A percentile compares a stretch with the other conserved stretches of the same genome.
Evolutionary conservation across 2,329 filamentous ascomycete species (phyloP).

Genomic region (Diatrype stigma): DNA sequence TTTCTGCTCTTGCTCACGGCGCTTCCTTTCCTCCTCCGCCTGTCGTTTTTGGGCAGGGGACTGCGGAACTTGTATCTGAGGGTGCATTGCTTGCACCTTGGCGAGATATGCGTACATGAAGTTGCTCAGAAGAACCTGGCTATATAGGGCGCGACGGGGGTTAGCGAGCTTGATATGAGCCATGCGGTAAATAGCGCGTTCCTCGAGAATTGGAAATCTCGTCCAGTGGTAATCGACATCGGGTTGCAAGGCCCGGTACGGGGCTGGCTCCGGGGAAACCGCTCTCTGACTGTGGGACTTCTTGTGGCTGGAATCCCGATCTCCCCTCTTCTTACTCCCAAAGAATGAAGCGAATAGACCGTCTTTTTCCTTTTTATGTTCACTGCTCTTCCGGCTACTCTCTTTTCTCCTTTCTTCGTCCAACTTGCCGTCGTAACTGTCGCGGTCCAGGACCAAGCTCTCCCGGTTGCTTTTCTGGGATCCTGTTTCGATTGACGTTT

Average conservation of each 20-base stretch:
- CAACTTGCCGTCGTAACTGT: conserved; percentile 65
- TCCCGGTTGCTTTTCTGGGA: conserved; percentile 68
- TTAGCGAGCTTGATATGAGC: conserved; percentile 99
- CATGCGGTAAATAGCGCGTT: conserved; percentile 97
- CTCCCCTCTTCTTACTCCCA: conserved; percentile 82
- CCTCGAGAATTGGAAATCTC: conserved; percentile 89
- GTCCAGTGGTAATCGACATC: conserved; percentile 97
- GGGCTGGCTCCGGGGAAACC: conserved; percentile 74
- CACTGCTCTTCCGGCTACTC: conserved; percentile 65
- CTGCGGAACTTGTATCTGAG: conserved; percentile 85
- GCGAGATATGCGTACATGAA: conserved; percentile 99
- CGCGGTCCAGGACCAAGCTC: conserved; percentile 78
- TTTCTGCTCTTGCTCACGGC: conserved; percentile 45
- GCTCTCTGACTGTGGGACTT: conserved; percentile 68
- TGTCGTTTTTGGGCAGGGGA: conserved; percentile 68
- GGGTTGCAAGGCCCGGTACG: conserved; percentile 67
- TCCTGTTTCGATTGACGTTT: conserved; percentile 75
- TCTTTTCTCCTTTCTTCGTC: conserved; percentile 83
- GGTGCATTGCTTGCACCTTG: conserved; percentile 98
- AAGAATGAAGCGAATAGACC: conserved; percentile 93
- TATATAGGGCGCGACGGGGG: conserved; percentile 83
- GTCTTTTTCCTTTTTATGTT: conserved; percentile 86
- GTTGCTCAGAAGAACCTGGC: conserved; percentile 93
- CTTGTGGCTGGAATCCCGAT: conserved; percentile 69
- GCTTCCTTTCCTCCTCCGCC: conserved; percentile 44